Conservation (phyloP, 2,329 filamentous ascomycete genomes). For the Venturia nashicola region DNA sequence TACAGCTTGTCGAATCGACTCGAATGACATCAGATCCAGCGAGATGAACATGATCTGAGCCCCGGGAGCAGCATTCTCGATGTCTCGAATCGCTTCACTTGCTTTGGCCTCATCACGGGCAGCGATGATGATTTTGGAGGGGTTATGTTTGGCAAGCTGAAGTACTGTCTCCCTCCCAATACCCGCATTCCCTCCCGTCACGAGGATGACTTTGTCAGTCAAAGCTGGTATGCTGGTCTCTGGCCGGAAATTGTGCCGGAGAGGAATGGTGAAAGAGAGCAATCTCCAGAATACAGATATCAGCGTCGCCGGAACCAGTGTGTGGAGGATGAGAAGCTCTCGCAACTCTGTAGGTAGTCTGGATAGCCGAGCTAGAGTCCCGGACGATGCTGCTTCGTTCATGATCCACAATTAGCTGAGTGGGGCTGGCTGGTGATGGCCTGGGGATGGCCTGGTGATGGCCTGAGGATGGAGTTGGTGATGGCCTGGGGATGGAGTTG, state of each 20-base stretch:
- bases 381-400: background rate
- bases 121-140: slow-evolving; percentile 34
- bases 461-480: too few relatives aligned
- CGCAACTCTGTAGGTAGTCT: background rate
- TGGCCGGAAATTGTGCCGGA: slow-evolving; percentile 17
- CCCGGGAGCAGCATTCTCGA: background rate
- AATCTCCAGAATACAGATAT: background rate
- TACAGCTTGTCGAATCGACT: slow-evolving; percentile 9
- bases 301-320: background rate
- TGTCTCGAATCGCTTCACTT: slow-evolving; percentile 16
- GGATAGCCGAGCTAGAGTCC: background rate
- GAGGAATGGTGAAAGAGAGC: background rate
- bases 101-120: slow-evolving; percentile 32
- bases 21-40: slow-evolving; percentile 9
- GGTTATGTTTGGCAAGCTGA: slow-evolving; percentile 31
- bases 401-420: background rate
- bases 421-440: background rate
- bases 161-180: slow-evolving; percentile 34
- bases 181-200: slow-evolving; percentile 36
- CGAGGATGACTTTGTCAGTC: slow-evolving; percentile 28
- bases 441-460: too few relatives aligned
- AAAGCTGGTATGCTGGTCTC: slow-evolving; percentile 28
- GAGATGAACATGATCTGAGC: slow-evolving; percentile 1
- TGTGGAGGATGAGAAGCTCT: background rate
- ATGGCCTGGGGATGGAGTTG: too few relatives aligned